Evolutionary conservation across 2,329 filamentous ascomycete genomes (phyloP).

Genomic region (Lasiodiplodia gonubiensis): DNA sequence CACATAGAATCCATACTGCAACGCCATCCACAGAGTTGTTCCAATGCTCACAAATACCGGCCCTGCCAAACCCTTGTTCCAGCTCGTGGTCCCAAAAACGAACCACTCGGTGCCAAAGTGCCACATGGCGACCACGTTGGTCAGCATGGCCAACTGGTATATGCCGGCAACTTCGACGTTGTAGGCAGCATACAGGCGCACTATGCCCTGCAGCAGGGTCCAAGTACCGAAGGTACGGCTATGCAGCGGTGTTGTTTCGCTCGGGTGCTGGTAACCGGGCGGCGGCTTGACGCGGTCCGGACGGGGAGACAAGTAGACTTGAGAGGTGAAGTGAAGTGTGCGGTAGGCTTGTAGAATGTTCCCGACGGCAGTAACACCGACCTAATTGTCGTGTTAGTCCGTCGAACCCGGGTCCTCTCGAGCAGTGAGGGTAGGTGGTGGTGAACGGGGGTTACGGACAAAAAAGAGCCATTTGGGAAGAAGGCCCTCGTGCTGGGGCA

Average conservation of each 20-base stretch:
- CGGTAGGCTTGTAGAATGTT: slow-evolving; percentile 86
- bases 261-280: slow-evolving; percentile 43
- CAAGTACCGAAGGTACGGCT: slow-evolving; percentile 86
- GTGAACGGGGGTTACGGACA: slow-evolving; percentile 49
- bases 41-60: slow-evolving; percentile 63
- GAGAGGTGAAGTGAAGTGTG: slow-evolving; percentile 81
- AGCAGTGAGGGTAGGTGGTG: not conserved
- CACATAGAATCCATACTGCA: slow-evolving; percentile 74
- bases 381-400: slow-evolving; percentile 55
- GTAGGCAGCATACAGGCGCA: slow-evolving; percentile 84
- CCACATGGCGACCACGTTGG: slow-evolving; percentile 75
- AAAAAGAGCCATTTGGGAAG: slow-evolving; percentile 71
- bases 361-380: slow-evolving; percentile 79
- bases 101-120: slow-evolving; percentile 85
- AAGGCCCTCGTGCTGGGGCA: slow-evolving; percentile 56
- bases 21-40: slow-evolving; percentile 66
- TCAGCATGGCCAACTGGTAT: slow-evolving; percentile 83
- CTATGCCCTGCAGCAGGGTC: slow-evolving; percentile 77
- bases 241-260: slow-evolving; percentile 72
- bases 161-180: slow-evolving; percentile 73
- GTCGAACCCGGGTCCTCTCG: not conserved
- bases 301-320: slow-evolving; percentile 76
- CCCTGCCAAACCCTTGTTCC: slow-evolving; percentile 63
- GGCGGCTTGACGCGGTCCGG: slow-evolving; percentile 51
- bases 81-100: slow-evolving; percentile 75